Evolutionary conservation across 257 asterid genomes (phyloP), one percentile per base, ranked within the genome.

Genomic region (Dorcoceras hygrometricum): DNA sequence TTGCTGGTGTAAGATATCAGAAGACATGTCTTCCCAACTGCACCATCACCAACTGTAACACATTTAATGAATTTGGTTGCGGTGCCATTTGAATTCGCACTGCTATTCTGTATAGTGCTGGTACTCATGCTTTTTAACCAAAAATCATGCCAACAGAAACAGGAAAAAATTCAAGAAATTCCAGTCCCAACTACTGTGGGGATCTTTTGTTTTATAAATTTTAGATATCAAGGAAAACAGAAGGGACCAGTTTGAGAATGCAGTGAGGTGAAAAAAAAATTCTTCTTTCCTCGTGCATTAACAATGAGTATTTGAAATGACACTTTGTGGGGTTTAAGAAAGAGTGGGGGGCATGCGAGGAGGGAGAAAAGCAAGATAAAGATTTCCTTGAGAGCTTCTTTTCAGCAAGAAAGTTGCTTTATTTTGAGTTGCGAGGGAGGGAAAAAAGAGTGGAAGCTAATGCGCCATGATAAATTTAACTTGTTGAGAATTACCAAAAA

Each of bases 11-110:
- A 82, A 53, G 82, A 79, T 61, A 82, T 82, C 39, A 82, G 68
- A 66, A 82, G 87, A 68, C 87, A 82, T 0, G 87, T 82, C 63
- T 82, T 82, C 64, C 87, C 87, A 77, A 82, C 82, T 1, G 87
- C 84, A 39, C 87, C 87, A 74, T 82, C 87, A 55, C 87, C 84
- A 74, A 82, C 87, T 19, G 84, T 82, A 4, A 82, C 87, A 67
- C 87, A 82, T 62, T 82, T 82, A 27, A 82, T 77, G 84, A 82
- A 82, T 62, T 72, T 82, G 57, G 84, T 79, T 0, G 80, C 81
- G 0, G 82, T 72, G 28, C 72, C 70, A 76, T 68, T 78, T 71
- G 78, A 63, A 75, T 74, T 20, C 50, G 34, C 63, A 65, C 61
- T 32, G 23, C 51, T 25, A 67, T 26, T 65, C 23, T 55, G 43